Base-by-base conservation (phyloP, 2,329 filamentous ascomycete genomes). In the Decorospora gaudefroyi region DNA sequence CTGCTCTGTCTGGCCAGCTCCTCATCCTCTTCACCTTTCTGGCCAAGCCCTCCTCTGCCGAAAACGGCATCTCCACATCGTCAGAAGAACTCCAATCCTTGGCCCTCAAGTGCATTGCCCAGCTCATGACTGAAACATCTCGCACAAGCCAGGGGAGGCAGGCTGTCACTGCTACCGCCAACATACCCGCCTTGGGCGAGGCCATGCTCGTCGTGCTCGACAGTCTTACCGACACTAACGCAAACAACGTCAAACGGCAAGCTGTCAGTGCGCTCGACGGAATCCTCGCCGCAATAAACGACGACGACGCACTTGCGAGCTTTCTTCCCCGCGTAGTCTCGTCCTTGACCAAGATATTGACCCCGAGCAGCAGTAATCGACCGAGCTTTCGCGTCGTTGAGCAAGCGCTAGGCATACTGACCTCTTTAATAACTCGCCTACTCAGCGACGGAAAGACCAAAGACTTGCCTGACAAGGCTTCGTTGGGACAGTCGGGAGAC, bases 281-380 rank as follows among this genome's bases (percentile, higher is more conserved):
- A 0, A 72, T 93, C 6, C 81, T 84, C 53, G 62, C 68, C 5
- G 81, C 83, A 15, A 77, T 96, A 29, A 83, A 79, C 38, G 86
- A 93, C 59, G 80, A 80, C 32, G 80, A 87, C n/a, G 83, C 88
- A 2, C 75, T 95, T 42, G 88, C 90, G 7, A 91, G 82, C 49
- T 93, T 99, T 61, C 77, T 97, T 28, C 93, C 95, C 0, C 90
- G 91, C 7, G 89, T 89, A 0, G 82, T 96, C 0, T 97, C 93
- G 3, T 83, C 84, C 1, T 74, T 99, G 16, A 85, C 87, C 2
- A 91, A 86, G 60, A 74, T 90, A 0, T 72, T 95, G 36, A 85
- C 87, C 4, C 83, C 83, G 0, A 87, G 85, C 0, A 81, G 78
- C n/a, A 76, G 80, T 27, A 78, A 79, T 54, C 77, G 81, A 34